phyloP scores from a whole-genome alignment of 345 rosid genomes.

The Nephelium lappaceum region DNA sequence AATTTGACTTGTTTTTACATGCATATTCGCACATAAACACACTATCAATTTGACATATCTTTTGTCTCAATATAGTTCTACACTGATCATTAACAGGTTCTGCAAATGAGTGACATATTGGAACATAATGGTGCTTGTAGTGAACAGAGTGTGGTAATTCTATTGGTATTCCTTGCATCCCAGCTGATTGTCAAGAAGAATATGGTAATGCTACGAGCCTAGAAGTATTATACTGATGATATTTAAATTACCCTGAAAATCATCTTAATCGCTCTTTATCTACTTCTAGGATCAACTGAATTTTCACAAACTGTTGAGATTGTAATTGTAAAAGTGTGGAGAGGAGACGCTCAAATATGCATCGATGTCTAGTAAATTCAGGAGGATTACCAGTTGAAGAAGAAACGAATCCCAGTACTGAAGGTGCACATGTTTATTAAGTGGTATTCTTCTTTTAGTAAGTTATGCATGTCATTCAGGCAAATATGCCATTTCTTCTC shows the following conservation, averaged over 20 bases:
- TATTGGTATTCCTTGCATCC: conserved; percentile 76
- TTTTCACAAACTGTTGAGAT: conserved; percentile 82
- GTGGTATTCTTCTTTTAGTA: conserved; percentile 4
- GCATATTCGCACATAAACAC: background rate
- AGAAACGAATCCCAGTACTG: conserved; percentile 29
- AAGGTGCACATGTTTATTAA: conserved; percentile 49
- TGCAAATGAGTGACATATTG: conserved; percentile 86
- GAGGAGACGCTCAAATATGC: conserved; percentile 50
- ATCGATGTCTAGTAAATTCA: conserved; percentile 24
- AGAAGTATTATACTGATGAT: conserved; percentile 13
- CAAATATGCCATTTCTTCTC: background rate
- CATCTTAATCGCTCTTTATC: conserved; percentile 18
- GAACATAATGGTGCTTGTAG: conserved; percentile 75
- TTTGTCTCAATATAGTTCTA: background rate
- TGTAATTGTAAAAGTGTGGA: conserved; percentile 64
- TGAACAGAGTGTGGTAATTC: conserved; percentile 67
- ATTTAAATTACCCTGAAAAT: conserved; percentile 20
- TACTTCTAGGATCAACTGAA: conserved; percentile 71
- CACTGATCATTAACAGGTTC: conserved; percentile 50
- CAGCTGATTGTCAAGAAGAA: conserved; percentile 68
- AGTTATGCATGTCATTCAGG: background rate
- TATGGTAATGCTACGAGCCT: conserved; percentile 47
- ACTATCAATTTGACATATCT: background rate
- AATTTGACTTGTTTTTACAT: background rate
- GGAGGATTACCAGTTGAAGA: conserved; percentile 34